Evolutionary conservation across 352 stramenopile genomes (phyloP).

Genomic region (Phytophthora parvispora): DNA sequence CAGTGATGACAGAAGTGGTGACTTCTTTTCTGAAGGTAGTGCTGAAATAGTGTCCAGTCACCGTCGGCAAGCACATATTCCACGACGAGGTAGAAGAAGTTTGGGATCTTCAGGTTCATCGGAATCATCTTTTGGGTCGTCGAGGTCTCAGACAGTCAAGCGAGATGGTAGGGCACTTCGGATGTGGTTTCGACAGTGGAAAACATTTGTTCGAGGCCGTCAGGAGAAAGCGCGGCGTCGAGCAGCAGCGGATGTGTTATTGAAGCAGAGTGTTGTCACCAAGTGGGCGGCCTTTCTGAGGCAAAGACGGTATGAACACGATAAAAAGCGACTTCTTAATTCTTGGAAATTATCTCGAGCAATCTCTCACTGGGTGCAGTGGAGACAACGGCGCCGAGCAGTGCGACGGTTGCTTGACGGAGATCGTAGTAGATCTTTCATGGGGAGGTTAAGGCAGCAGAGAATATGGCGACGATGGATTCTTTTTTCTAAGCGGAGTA

Average conservation of each 20-base stretch:
- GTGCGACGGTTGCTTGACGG: slow-evolving; percentile 15
- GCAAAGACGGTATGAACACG: slow-evolving; percentile 10
- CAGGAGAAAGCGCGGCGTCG: slow-evolving; percentile 21
- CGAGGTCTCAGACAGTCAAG: not conserved
- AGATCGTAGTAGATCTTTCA: slow-evolving; percentile 25
- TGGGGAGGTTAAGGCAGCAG: slow-evolving; percentile 30
- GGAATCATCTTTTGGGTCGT: not conserved
- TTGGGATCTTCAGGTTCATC: slow-evolving; percentile 5
- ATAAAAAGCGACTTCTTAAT: slow-evolving; percentile 23
- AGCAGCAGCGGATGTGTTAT: slow-evolving; percentile 13
- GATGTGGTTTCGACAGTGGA: slow-evolving; percentile 46
- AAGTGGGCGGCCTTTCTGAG: slow-evolving; percentile 24
- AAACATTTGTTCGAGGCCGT: slow-evolving; percentile 21
- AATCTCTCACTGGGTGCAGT: slow-evolving; percentile 5
- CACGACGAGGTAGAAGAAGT: not conserved
- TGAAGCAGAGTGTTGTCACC: slow-evolving; percentile 31
- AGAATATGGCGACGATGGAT: slow-evolving; percentile 44
- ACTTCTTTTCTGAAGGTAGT: not conserved
- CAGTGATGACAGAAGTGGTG: slow-evolving; percentile 8
- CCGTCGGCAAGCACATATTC: slow-evolving; percentile 2
- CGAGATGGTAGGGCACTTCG: slow-evolving; percentile 11
- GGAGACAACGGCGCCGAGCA: not conserved
- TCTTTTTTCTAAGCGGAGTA: slow-evolving; percentile 21
- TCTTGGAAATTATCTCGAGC: slow-evolving; percentile 25
- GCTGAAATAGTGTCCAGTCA: not conserved